phyloP scores from a whole-genome alignment of 345 rosid species.

The Corymbia maculata region DNA sequence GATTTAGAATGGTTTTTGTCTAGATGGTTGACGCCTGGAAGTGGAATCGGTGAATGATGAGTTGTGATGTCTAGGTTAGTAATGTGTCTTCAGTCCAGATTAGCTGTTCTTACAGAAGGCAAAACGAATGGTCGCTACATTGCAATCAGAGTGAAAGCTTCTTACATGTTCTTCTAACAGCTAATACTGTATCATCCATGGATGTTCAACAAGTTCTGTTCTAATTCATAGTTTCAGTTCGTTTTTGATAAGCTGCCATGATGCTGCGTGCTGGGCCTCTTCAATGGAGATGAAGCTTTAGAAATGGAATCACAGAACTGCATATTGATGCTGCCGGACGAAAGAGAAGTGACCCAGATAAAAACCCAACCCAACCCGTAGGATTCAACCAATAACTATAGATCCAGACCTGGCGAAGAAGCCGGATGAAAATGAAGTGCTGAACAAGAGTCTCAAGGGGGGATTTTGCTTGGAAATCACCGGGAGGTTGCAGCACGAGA shows the following conservation, averaged over 20 bases:
- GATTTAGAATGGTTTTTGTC: background rate
- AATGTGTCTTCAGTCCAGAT: background rate
- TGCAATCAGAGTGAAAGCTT: background rate
- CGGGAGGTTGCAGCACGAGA: constrained; percentile 86
- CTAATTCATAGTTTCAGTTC: background rate
- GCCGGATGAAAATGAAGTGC: constrained; percentile 20
- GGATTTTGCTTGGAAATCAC: constrained; percentile 71
- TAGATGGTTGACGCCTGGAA: too few species aligned
- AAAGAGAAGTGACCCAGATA: constrained; percentile 48
- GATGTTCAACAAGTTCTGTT: background rate
- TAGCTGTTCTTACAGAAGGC: background rate
- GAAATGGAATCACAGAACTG: constrained; percentile 50
- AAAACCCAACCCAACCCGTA: constrained; percentile 72
- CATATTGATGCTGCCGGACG: constrained; percentile 54
- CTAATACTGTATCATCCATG: background rate
- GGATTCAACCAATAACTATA: constrained; percentile 53
- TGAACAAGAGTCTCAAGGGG: constrained; percentile 16
- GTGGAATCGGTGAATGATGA: background rate
- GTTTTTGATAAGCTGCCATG: background rate
- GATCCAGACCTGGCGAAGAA: constrained; percentile 51
- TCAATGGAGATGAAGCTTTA: constrained; percentile 69
- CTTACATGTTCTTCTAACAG: background rate
- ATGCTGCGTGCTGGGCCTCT: constrained; percentile 31
- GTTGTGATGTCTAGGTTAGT: background rate
- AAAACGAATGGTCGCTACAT: background rate